Evolutionary conservation across 257 asterid species (phyloP), one percentile per base, ranked within the genome.

Genomic region (Perilla frutescens): DNA sequence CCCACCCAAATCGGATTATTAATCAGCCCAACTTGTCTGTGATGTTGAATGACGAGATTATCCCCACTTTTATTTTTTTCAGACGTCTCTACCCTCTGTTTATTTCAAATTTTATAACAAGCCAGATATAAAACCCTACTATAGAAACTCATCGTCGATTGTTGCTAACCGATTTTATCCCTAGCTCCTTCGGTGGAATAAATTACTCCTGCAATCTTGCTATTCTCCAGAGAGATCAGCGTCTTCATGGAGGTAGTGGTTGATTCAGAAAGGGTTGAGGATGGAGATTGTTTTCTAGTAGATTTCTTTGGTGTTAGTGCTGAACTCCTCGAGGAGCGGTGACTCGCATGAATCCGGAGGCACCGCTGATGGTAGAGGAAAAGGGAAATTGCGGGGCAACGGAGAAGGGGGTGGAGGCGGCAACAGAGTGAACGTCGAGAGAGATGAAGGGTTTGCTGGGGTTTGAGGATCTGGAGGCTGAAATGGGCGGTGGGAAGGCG

Each of bases 211-310:
- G 26, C 26, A 20, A 20, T 20, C 26, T 20, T 20, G 26, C 26
- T 20, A 20, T 20, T 20, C 26, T 20, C 97, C 96, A 1, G 96
- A 91, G 3, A 91, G 83, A 79, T 91, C 97, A 3, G 91, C 93
- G 41, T 91, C 96, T 68, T 89, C 96, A 70, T 91, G 96, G 45
- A 89, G 90, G 56, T 89, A 89, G 12, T 91, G 70, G 41, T 85
- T 86, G 62, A 87, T 83, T 10, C 89, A 70, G 58, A 87, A 79
- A 3, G 95, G 97, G 47, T 85, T 91, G 62, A 91, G 80, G 76
- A 76, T 69, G 34, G 76, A 76, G 76, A 76, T 64, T 8, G 97
- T 91, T 40, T 91, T 91, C 43, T 89, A 1, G 96, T 89, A 91
- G 36, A 91, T 91, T 71, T 91, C 91, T 65, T 83, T 88, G 3